A percentile compares a stretch with the other conserved stretches of the same genome.
Conservation (phyloP, 495 filamentous ascomycete species). For the Tuber calosporum region DNA sequence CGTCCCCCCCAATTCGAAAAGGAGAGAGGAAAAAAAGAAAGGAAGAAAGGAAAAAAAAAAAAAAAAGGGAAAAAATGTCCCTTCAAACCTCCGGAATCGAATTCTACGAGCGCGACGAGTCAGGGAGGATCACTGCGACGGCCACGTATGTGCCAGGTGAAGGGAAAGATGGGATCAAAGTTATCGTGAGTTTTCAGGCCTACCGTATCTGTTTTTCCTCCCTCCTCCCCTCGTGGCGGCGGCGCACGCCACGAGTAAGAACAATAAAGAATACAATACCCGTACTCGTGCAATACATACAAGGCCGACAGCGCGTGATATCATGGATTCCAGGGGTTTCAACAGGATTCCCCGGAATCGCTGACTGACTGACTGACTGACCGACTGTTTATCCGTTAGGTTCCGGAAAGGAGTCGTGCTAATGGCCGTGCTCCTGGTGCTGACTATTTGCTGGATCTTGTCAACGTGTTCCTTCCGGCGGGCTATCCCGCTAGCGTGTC, state of each 20-base stretch:
- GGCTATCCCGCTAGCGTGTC: constrained; percentile 90
- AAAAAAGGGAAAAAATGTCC: constrained; percentile 12
- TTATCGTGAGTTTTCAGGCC: constrained; percentile 34
- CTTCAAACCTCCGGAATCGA: constrained; percentile 22
- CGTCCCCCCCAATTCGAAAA: too few species aligned
- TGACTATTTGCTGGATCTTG: constrained; percentile 36
- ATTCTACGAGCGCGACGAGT: constrained; percentile 49
- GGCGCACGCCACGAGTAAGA: background rate
- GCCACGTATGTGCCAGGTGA: constrained; percentile 43
- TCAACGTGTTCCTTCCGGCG: constrained; percentile 80
- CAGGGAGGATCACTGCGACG: constrained; percentile 48
- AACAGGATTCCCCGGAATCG: background rate
- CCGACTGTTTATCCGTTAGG: background rate
- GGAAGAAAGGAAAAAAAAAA: too few species aligned
- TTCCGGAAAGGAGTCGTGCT: background rate
- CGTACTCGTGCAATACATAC: too few species aligned
- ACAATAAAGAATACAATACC: background rate
- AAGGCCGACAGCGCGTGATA: background rate
- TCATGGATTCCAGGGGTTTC: background rate
- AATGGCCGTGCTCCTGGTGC: background rate
- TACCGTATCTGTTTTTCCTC: background rate
- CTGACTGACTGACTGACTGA: too few species aligned
- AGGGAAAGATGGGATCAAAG: constrained; percentile 7
- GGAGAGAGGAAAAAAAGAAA: background rate
- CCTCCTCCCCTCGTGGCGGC: background rate